Base-by-base conservation (phyloP, 2,329 filamentous ascomycete species). In the Pseudocercospora fuligena region DNA sequence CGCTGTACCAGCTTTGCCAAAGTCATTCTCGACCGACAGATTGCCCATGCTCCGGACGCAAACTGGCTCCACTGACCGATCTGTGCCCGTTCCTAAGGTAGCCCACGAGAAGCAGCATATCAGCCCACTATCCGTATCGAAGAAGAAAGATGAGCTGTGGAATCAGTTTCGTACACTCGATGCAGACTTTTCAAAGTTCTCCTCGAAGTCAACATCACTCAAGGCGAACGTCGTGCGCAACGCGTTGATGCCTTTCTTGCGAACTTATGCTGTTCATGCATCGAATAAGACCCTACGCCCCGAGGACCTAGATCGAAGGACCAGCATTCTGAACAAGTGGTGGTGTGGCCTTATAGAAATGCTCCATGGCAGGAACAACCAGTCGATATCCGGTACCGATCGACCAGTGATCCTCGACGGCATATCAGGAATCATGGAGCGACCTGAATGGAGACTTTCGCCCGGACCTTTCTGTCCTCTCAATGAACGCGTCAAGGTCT, bases 291-390 rank as follows among this genome's bases (percentile, higher is more conserved):
- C 78, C 16, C 82, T 97, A 54, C 83, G 87, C n/a, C 85, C 92
- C 1, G 92, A 97, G 80, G 92, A 97, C 76, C 80, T 97, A 53
- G 93, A 97, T 74, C 87, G 91, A 40, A 87, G 94, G 66, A 87
- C 91, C 1, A 89, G 88, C 53, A 92, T 96, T 57, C 81, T 97
- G 65, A 92, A 95, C 77, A 94, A 92, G 76, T 97, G 94, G 94
- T 97, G 94, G 94, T 90, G 85, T 51, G 89, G 88, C 1, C 82
- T 97, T 46, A 81, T 97, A 64, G 93, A 95, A 66, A 88, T 97
- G 83, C 86, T 97, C 25, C 89, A 93, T 70, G 91, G 90, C 33
- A 86, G 87, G 68, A 87, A 90, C 75, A 89, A 90, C 64, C 90
- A 93, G 73, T 90, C 91, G 2, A 89, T 97, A 14, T 89, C 92